Conservation (phyloP, 345 rosid genomes). For the Aegle marmelos region DNA sequence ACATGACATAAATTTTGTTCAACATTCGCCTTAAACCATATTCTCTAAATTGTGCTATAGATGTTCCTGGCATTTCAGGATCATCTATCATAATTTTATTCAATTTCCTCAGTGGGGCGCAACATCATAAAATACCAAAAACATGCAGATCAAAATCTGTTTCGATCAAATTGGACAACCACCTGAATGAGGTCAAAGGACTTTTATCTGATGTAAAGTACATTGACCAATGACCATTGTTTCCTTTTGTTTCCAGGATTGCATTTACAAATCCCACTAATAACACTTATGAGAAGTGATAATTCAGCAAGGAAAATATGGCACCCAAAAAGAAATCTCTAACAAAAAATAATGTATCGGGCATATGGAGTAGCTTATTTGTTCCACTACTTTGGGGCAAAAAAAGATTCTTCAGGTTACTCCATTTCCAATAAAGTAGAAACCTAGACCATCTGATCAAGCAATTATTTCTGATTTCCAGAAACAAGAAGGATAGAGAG, state of each 20-base stretch:
- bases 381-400: slow-evolving; percentile 25
- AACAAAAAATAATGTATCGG: slow-evolving; percentile 18
- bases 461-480: slow-evolving; percentile 34
- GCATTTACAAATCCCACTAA: slow-evolving; percentile 5
- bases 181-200: neutral
- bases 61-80: too few relatives aligned
- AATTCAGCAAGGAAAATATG: neutral
- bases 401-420: slow-evolving; percentile 23
- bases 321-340: slow-evolving; percentile 15
- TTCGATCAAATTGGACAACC: neutral
- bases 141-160: neutral
- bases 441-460: slow-evolving; percentile 22
- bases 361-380: slow-evolving; percentile 35
- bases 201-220: neutral
- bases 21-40: too few relatives aligned
- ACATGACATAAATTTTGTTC: too few relatives aligned
- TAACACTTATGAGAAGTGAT: neutral
- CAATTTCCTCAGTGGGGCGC: neutral
- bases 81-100: neutral
- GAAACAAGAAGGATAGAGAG: slow-evolving; percentile 3
- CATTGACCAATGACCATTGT: slow-evolving; percentile 1
- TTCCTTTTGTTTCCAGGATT: neutral
- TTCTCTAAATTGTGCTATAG: too few relatives aligned
- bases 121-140: neutral
- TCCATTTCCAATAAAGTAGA: slow-evolving; percentile 27